Base-by-base conservation (phyloP, 1,284 basidiomycete genomes). In the Takashimella koratensis region DNA sequence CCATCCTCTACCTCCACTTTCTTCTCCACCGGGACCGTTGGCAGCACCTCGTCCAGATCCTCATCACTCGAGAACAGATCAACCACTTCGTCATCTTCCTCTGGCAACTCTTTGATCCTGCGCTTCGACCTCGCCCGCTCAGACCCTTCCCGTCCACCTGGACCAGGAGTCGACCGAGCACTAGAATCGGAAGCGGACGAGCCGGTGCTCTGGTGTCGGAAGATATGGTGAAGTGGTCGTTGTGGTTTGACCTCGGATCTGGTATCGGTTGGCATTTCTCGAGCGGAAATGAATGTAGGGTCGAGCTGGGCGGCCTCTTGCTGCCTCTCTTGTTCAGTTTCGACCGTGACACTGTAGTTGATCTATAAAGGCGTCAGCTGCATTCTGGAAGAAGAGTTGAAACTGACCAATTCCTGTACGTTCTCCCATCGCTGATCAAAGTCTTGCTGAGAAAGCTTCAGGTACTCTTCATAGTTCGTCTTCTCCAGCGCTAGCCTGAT, bases 391-490 rank as follows among this genome's bases (percentile, higher is more conserved):
- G 10, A 6, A 11, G 3, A 8, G 16, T 13, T 6, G 0, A 2
- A 4, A 58, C 71, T 86, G 57, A 88, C 84, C 59, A 95, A 77
- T 74, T 94, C 90, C 65, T 88, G 82, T 0, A 94, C 84, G 70
- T 95, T 94, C 70, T 91, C 87, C 88, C 86, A 87, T 30, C 89
- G 80, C 40, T 82, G 82, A 41, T 87, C 85, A 77, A 82, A 85
- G 59, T 94, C 90, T 4, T 78, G 79, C 56, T 88, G 83, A 0
- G 83, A 85, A 64, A 82, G 83, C 65, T 82, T 82, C 30, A 95
- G 78, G 64, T 91, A 81, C 4, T 81, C 81, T 65, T 86, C 80
- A 67, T 90, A 94, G 1, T 80, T 74, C 39, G 86, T 81, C 52
- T 83, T 74, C 3, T 83, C 79, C 3, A 88, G 66, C 1, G 89